These are phyloP conservation scores for Leishmania amazonensis DNA, from an alignment of 208 protist species.

Conservation along the genomic window DNA sequence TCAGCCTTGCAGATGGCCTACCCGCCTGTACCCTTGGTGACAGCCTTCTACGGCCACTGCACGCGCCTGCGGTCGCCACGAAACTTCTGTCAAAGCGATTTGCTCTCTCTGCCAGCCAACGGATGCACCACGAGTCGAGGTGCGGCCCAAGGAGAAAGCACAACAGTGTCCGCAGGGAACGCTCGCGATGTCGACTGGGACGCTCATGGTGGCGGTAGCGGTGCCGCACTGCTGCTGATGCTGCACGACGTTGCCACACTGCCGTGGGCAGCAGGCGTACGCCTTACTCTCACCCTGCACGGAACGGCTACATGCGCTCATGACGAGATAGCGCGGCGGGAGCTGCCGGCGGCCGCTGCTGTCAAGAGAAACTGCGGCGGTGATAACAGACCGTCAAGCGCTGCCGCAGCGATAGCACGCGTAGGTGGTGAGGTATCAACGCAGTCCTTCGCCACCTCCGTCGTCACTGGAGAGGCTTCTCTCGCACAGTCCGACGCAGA, in stretches of 20 bases:
- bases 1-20: constrained; percentile 3
- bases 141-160: neutral
- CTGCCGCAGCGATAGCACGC: neutral
- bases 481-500: neutral
- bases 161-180: neutral
- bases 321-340: neutral
- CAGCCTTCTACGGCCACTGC: neutral
- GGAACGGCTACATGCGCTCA: neutral
- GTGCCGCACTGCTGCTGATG: neutral
- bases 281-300: neutral
- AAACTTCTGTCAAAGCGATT: neutral
- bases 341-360: neutral
- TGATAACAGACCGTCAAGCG: neutral
- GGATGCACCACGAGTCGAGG: neutral
- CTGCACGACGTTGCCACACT: neutral
- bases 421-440: neutral
- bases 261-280: neutral
- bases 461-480: neutral
- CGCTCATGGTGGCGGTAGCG: neutral
- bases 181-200: neutral
- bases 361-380: neutral
- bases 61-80: neutral
- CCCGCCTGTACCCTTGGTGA: constrained; percentile 6
- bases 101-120: neutral
- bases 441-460: neutral